Evolutionary conservation across 2,329 filamentous ascomycete species (phyloP).

Genomic region (Fusarium stilboides): DNA sequence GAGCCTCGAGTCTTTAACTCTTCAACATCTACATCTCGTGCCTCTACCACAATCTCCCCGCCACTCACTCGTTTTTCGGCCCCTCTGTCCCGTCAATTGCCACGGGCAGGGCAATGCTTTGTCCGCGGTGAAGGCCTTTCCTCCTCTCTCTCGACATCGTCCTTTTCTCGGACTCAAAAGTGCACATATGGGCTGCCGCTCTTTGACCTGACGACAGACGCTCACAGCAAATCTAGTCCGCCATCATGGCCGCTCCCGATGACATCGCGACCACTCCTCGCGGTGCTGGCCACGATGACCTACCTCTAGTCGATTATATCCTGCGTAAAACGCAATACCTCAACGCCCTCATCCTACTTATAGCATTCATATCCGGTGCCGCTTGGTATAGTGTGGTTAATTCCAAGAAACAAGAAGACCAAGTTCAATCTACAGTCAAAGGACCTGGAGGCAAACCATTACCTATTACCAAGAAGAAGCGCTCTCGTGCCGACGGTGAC

Average conservation of each 20-base stretch:
- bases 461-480: constrained; percentile 74
- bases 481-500: constrained; percentile 63
- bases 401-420: constrained; percentile 65
- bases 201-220: constrained; percentile 42
- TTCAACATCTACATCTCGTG: constrained; percentile 48
- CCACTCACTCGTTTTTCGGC: constrained; percentile 48
- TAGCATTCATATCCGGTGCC: constrained; percentile 66
- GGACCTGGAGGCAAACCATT: constrained; percentile 93
- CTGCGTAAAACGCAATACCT: constrained; percentile 65
- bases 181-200: constrained; percentile 45
- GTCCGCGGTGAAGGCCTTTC: constrained; percentile 54
- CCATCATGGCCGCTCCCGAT: constrained; percentile 55
- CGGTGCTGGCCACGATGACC: constrained; percentile 44
- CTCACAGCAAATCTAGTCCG: constrained; percentile 50
- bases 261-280: constrained; percentile 50
- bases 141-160: constrained; percentile 38
- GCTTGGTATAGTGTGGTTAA: constrained; percentile 68
- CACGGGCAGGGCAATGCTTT: constrained; percentile 57
- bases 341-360: constrained; percentile 67
- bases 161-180: constrained; percentile 35
- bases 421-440: constrained; percentile 65
- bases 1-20: constrained; percentile 48
- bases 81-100: constrained; percentile 53
- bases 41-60: constrained; percentile 42
- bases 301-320: constrained; percentile 58